Evolutionary conservation across 1,284 basidiomycete species (phyloP), one percentile per base, ranked within the genome.

Genomic region (Boletus sp.): DNA sequence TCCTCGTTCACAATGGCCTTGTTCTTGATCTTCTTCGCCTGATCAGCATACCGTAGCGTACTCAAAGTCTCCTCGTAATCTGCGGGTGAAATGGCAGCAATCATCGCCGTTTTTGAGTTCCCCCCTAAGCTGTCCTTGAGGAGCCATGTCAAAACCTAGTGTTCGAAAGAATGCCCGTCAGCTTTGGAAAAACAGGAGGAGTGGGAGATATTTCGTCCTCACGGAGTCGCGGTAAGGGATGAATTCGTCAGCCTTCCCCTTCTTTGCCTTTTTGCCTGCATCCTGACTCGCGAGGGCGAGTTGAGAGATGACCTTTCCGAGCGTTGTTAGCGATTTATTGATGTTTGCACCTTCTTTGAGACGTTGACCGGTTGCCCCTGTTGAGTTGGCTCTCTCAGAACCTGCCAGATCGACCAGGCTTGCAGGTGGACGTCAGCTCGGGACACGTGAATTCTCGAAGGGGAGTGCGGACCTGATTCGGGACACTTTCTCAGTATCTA

Each of bases 21-120:
- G 71, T 98, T 99, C 84, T 95, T 96, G 75, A 99, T 99, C 82
- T 95, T 96, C 84, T 99, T 99, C 22, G 95, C 94, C 65, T 91
- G 92, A 73, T 98, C 94, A 56, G 95, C 96, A 69, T 99, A 99
- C 3, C 95, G 85, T 49, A 95, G 73, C 4, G 93, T 95, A 71
- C 91, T 93, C 51, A 98, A 74, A 12, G 95, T 98, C 71, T 99
- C 95, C 57, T 99, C 95, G 67, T 98, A 95, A 70, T 98, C 94
- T 30, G 94, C 94, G 14, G 94, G 94, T 19, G 94, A 88, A 56
- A 99, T 98, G 32, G 95, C 95, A 40, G 95, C 95, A 60, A 99
- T 98, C 94, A 95, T 96, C 4, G 91, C 90, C 6, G 92, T 95
- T 72, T 94, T 94, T 17, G 90, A 93, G 69, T 94, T 94, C 5